These are phyloP conservation scores for Ceratobasidium sp. DNA, from an alignment of 1,284 basidiomycete species.

Conservation along the genomic window DNA sequence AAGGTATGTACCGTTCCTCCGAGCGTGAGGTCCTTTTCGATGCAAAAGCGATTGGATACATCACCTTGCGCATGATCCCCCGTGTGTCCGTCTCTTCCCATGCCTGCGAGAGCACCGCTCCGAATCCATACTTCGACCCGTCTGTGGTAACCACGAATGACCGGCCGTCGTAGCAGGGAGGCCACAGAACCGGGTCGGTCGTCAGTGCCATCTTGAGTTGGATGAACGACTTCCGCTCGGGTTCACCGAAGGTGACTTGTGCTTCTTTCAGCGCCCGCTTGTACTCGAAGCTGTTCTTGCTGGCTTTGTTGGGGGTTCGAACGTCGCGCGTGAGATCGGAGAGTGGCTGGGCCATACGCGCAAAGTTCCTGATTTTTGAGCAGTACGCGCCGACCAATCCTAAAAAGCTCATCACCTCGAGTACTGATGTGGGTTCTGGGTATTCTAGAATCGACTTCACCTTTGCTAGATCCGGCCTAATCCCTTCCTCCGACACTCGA, in stretches of 20 bases:
- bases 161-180: slow-evolving; percentile 54
- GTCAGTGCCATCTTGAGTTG: slow-evolving; percentile 54
- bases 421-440: slow-evolving; percentile 30
- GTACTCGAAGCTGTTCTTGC: slow-evolving; percentile 16
- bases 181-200: slow-evolving; percentile 55
- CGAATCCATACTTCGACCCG: slow-evolving; percentile 57
- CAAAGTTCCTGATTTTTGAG: slow-evolving; percentile 45
- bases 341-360: slow-evolving; percentile 52
- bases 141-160: slow-evolving; percentile 59
- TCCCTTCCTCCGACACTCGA: slow-evolving; percentile 16
- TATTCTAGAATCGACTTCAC: slow-evolving; percentile 44
- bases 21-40: slow-evolving; percentile 50
- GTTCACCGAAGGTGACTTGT: slow-evolving; percentile 52
- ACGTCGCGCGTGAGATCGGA: slow-evolving; percentile 52
- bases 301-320: not conserved
- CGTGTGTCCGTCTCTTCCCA: not conserved
- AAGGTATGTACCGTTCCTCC: slow-evolving; percentile 50
- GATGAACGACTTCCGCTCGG: slow-evolving; percentile 55
- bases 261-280: slow-evolving; percentile 42
- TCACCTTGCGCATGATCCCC: not conserved
- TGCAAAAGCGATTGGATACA: slow-evolving; percentile 49
- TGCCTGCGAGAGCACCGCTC: slow-evolving; percentile 50
- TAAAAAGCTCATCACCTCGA: slow-evolving; percentile 39
- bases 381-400: slow-evolving; percentile 35
- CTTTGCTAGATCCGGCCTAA: slow-evolving; percentile 36